Base-by-base conservation (phyloP, 805 yeast species). In the Ogataea nitratoaversa region DNA sequence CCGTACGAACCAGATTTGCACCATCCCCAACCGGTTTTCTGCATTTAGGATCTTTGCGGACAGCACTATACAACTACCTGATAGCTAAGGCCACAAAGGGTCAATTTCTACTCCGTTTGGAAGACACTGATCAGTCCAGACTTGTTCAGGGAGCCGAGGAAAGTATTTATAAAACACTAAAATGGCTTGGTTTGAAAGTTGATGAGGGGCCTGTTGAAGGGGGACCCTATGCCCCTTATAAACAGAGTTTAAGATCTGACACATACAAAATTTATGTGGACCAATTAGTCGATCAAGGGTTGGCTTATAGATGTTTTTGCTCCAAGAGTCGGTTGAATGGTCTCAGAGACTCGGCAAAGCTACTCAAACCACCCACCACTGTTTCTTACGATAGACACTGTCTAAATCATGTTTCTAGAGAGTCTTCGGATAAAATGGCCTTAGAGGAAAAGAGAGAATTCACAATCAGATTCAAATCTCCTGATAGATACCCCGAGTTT, bases 1-100 rank as follows among this genome's bases (percentile, higher is more conserved):
- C 93, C 0, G 95, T 80, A 0, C 63, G 96, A 48, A 86, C 98
- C 1, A 66, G 99, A 48, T 93, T 93, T 63, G 99, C 99, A 0
- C 99, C 99, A 0, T 89, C 97, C 2, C 99, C 99, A 1, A 93
- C 99, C 0, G 99, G 99, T 0, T 77, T 77, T 46, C 68, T 93
- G n/a, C 99, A 93, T 59, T 59, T 93, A 43, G 99, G 99, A 0
- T 90, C 97, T 0, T 58, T 93, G 34, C 67, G 99, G 59, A 93
- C 99, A 0, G 98, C 98, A 0, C 62, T 93, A 16, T 93, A 88
- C 63, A 93, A 93, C 60, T 93, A 81, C 53, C 61, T 93, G 14
- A 64, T 86, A 13, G 98, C 99, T 0, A 78, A 70, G 51, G 70
- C 75, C 39, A 87, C 96, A 0, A 76, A 77, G 0, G 99, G 99